A percentile compares a stretch with the other conserved stretches of the same genome.
phyloP scores from a whole-genome alignment of 2,329 filamentous ascomycete genomes.

The Pseudogymnoascus sp. region DNA sequence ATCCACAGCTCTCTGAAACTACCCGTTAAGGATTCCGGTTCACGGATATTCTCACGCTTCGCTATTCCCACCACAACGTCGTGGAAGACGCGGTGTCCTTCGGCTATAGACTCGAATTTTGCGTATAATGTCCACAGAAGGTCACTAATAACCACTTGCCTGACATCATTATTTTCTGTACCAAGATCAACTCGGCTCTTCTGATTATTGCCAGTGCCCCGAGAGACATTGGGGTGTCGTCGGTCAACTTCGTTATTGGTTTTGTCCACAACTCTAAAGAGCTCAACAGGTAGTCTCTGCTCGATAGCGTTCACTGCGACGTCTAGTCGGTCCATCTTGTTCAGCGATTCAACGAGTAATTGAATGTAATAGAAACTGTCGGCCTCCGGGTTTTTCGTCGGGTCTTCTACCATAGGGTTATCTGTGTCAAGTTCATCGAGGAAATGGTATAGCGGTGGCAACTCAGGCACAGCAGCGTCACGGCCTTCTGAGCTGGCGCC shows the following conservation, averaged over 20 bases:
- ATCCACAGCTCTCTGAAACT: slow-evolving; percentile 98
- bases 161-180: slow-evolving; percentile 63
- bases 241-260: slow-evolving; percentile 91
- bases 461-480: slow-evolving; percentile 36
- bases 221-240: slow-evolving; percentile 75
- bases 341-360: slow-evolving; percentile 78
- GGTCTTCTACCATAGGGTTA: slow-evolving; percentile 66
- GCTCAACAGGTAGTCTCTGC: slow-evolving; percentile 83
- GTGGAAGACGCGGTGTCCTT: slow-evolving; percentile 88
- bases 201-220: slow-evolving; percentile 41
- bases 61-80: slow-evolving; percentile 84
- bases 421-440: slow-evolving; percentile 54
- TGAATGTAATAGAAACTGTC: slow-evolving; percentile 93
- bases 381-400: slow-evolving; percentile 85
- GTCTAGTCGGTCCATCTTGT: slow-evolving; percentile 80
- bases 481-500: slow-evolving; percentile 29
- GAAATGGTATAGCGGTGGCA: slow-evolving; percentile 47
- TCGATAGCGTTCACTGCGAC: slow-evolving; percentile 83
- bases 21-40: slow-evolving; percentile 61
- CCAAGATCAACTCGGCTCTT: slow-evolving; percentile 55
- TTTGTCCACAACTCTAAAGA: slow-evolving; percentile 89
- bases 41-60: slow-evolving; percentile 63
- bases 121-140: slow-evolving; percentile 87
- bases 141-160: slow-evolving; percentile 81
- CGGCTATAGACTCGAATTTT: slow-evolving; percentile 94